A percentile compares a stretch with the other conserved stretches of the same genome.
Evolutionary conservation across 345 rosid species (phyloP).

Genomic region (Schrenkiella parvula): DNA sequence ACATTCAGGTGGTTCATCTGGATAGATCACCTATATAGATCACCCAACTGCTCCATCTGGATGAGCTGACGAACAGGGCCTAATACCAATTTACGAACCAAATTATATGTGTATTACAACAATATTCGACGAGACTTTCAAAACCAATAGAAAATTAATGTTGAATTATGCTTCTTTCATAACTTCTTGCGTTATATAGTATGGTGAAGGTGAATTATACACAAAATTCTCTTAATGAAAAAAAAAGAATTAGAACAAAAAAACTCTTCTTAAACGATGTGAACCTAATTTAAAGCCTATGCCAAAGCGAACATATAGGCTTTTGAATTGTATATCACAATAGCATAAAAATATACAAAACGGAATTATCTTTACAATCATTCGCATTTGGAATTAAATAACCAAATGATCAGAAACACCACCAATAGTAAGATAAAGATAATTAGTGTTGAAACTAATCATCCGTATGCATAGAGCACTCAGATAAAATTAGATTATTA

Average conservation of each 20-base stretch:
- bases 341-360: constrained; percentile 22
- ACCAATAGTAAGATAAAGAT: constrained; percentile 28
- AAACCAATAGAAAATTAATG: background rate
- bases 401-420: constrained; percentile 19
- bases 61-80: too few species aligned
- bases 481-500: background rate
- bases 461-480: constrained; percentile 27
- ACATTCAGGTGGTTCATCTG: too few species aligned
- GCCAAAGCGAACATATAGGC: constrained; percentile 20
- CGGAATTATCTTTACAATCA: constrained; percentile 20
- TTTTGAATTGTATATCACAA: constrained; percentile 6
- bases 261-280: background rate
- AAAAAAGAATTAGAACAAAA: background rate
- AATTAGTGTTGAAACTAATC: constrained; percentile 28
- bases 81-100: background rate
- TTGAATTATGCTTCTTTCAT: background rate
- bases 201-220: background rate
- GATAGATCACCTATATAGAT: too few species aligned
- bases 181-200: background rate
- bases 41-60: too few species aligned
- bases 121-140: background rate
- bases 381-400: constrained; percentile 7
- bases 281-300: constrained; percentile 27
- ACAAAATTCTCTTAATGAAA: background rate
- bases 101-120: background rate